Conservation (phyloP, 2,329 filamentous ascomycete genomes). For the Diaporthe batatas region DNA sequence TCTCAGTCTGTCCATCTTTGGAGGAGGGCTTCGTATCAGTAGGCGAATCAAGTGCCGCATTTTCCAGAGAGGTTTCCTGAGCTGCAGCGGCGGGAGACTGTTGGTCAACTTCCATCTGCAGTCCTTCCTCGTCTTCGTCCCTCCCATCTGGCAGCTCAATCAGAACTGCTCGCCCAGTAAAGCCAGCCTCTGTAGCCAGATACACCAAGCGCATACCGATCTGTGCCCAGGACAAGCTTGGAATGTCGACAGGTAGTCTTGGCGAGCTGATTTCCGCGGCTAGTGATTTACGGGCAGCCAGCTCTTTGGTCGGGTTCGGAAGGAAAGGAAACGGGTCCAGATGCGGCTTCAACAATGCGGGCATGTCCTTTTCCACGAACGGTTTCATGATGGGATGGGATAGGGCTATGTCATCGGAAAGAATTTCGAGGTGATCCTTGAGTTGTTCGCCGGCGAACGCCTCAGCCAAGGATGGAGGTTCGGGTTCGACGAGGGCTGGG, state of each 20-base stretch:
- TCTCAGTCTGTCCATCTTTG: conserved; percentile 34
- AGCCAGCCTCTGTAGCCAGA: conserved; percentile 52
- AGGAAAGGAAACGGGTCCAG: conserved; percentile 74
- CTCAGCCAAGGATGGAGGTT: conserved; percentile 73
- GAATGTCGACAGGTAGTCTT: conserved; percentile 49
- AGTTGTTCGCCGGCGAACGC: conserved; percentile 73
- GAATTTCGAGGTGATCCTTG: conserved; percentile 65
- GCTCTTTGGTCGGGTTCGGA: conserved; percentile 62
- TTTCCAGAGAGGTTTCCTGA: conserved; percentile 31
- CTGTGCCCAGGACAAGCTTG: conserved; percentile 57
- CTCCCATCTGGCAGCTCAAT: conserved; percentile 55
- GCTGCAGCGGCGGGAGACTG: conserved; percentile 47
- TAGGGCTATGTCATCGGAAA: conserved; percentile 68
- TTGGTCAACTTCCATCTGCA: conserved; percentile 56
- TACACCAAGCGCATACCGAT: conserved; percentile 57
- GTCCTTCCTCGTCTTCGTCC: conserved; percentile 51
- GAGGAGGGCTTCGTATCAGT: conserved; percentile 6
- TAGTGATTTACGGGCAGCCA: conserved; percentile 51
- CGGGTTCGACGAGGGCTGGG: conserved; percentile 71
- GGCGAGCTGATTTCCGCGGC: conserved; percentile 40
- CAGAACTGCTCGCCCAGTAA: conserved; percentile 51
- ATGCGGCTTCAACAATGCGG: conserved; percentile 63
- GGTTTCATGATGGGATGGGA: conserved; percentile 73
- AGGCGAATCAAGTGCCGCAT: conserved; percentile 31
- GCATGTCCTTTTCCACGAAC: conserved; percentile 66